Percentiles rank a stretch among this genome's conserved stretches.
Conservation (phyloP, 2,329 filamentous ascomycete genomes). For the Zymoseptoria ardabiliae region DNA sequence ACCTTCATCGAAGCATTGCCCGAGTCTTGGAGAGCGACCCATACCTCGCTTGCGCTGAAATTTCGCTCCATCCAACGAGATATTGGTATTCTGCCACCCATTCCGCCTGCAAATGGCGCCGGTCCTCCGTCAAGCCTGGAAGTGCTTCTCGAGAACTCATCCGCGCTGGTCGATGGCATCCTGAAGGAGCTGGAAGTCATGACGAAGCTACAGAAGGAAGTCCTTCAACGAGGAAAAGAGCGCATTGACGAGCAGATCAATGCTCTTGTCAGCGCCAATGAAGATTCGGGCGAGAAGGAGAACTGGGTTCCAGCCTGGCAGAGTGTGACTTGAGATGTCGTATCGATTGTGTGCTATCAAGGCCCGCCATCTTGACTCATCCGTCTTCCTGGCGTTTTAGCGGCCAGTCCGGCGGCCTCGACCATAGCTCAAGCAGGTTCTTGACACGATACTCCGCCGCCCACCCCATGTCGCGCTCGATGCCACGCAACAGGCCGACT, state of each 20-base stretch:
- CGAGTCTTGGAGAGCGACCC: conserved; percentile 52
- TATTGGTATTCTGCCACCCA: conserved; percentile 41
- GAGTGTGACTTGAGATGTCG: conserved; percentile 10
- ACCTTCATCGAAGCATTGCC: conserved; percentile 52
- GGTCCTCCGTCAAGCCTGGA: conserved; percentile 36
- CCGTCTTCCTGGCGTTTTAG: not conserved
- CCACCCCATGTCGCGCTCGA: conserved; percentile 59
- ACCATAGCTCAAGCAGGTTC: conserved; percentile 46
- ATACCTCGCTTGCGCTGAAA: conserved; percentile 44
- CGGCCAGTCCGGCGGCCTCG: conserved; percentile 14
- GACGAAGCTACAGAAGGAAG: conserved; percentile 54
- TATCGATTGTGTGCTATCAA: not conserved
- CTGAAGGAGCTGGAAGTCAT: conserved; percentile 55
- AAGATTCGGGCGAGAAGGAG: conserved; percentile 8
- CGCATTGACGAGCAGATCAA: conserved; percentile 45
- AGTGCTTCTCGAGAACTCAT: conserved; percentile 43
- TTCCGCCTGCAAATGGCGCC: conserved; percentile 12
- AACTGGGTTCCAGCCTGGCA: conserved; percentile 26
- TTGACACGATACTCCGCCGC: conserved; percentile 54
- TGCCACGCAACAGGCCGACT: conserved; percentile 48
- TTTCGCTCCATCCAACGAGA: conserved; percentile 49
- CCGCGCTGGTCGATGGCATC: conserved; percentile 51
- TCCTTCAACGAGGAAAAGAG: conserved; percentile 48
- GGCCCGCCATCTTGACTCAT: not conserved
- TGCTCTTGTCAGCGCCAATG: conserved; percentile 8